A percentile compares a stretch with the other conserved stretches of the same genome.
phyloP scores from a whole-genome alignment of 1,284 basidiomycete species.

The Calocybe gambosa region DNA sequence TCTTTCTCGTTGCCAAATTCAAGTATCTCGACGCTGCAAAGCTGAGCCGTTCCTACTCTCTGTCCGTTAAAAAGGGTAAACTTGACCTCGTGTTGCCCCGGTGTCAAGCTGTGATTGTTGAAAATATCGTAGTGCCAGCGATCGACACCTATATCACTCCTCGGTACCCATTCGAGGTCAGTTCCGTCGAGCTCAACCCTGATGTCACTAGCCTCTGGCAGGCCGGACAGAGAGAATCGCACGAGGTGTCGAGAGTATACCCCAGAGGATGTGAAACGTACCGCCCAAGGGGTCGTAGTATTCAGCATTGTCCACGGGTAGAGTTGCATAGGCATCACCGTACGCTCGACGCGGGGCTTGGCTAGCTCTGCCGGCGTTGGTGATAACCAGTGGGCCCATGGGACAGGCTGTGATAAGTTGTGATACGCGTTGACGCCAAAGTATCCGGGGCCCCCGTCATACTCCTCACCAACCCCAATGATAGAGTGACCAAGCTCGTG shows the following conservation, averaged over 20 bases:
- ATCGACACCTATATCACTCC: constrained; percentile 52
- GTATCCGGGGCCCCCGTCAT: constrained; percentile 77
- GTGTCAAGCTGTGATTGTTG: constrained; percentile 30
- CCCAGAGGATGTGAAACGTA: constrained; percentile 61
- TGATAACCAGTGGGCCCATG: constrained; percentile 75
- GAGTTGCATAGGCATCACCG: constrained; percentile 68
- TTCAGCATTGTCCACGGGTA: constrained; percentile 76
- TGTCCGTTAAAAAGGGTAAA: constrained; percentile 53
- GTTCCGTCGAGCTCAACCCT: constrained; percentile 55
- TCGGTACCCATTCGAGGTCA: constrained; percentile 54
- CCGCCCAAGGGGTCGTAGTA: constrained; percentile 48
- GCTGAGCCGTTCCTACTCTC: constrained; percentile 53
- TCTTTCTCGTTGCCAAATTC: constrained; percentile 66
- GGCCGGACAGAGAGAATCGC: constrained; percentile 70
- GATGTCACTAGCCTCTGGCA: constrained; percentile 56
- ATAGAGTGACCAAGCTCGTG: constrained; percentile 85
- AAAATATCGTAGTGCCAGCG: constrained; percentile 69
- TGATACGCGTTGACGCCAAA: constrained; percentile 67
- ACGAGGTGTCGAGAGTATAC: constrained; percentile 59
- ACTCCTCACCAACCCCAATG: constrained; percentile 79
- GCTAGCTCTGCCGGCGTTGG: constrained; percentile 22
- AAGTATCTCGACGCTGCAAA: constrained; percentile 72
- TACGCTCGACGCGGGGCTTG: constrained; percentile 53
- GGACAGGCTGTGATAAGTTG: constrained; percentile 37
- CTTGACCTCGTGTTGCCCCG: constrained; percentile 48